phyloP scores from a whole-genome alignment of 2,329 filamentous ascomycete genomes.

The Sporothrix globosa region DNA sequence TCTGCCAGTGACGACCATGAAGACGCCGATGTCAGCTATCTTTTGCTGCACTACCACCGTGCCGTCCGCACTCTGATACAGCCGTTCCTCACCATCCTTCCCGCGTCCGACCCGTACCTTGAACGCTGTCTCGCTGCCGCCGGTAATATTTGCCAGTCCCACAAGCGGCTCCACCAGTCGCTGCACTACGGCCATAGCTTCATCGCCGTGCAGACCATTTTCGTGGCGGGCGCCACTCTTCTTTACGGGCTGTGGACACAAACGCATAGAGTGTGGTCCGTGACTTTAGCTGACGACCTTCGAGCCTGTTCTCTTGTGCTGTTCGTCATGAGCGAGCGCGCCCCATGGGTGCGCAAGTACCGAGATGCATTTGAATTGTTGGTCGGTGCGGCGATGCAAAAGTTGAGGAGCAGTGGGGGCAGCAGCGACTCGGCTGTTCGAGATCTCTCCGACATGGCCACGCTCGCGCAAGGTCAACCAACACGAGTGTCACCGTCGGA shows the following conservation, averaged over 20 bases:
- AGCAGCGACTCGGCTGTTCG: not conserved
- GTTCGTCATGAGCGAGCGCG: constrained; percentile 55
- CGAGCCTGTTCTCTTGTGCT: constrained; percentile 54
- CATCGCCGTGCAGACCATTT: constrained; percentile 50
- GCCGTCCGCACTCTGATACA: constrained; percentile 55
- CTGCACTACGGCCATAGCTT: constrained; percentile 49
- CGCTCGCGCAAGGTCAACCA: not conserved
- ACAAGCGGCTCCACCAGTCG: constrained; percentile 49
- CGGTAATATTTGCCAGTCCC: constrained; percentile 49
- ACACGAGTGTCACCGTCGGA: not conserved
- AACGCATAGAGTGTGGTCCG: constrained; percentile 51
- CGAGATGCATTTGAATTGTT: constrained; percentile 53
- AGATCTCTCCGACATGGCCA: not conserved
- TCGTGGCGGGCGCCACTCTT: constrained; percentile 49
- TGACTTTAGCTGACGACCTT: constrained; percentile 54
- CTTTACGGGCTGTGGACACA: constrained; percentile 49
- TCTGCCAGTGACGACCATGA: not conserved
- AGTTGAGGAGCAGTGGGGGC: not conserved
- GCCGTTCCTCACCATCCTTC: constrained; percentile 53
- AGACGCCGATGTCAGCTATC: constrained; percentile 45
- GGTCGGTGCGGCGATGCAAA: constrained; percentile 52
- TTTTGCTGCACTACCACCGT: constrained; percentile 55
- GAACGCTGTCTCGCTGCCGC: constrained; percentile 48
- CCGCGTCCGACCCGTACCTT: constrained; percentile 52
- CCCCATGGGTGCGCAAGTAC: constrained; percentile 53